Percentiles rank a stretch among this genome's conserved stretches.
These are phyloP conservation scores for Flaveria sonorensis DNA, from an alignment of 129 eudicot species.

Conservation along the genomic window DNA sequence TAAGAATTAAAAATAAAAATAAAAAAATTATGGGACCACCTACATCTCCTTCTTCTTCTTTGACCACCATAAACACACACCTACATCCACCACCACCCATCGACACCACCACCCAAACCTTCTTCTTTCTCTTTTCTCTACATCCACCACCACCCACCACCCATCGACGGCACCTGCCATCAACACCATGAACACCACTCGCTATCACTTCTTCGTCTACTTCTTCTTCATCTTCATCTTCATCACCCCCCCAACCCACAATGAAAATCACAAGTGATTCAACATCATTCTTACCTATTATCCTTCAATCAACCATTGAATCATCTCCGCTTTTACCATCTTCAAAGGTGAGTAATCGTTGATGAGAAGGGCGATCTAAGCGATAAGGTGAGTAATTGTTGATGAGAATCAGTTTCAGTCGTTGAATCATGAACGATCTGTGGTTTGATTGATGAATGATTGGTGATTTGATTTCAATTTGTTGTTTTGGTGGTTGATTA, in stretches of 20 bases:
- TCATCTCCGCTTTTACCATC: not conserved
- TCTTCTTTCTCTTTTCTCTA: too few relatives aligned
- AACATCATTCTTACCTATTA: too few relatives aligned
- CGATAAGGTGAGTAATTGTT: slow-evolving; percentile 74
- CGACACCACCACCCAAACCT: too few relatives aligned
- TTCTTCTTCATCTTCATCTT: not conserved
- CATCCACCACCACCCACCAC: too few relatives aligned
- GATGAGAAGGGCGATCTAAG: slow-evolving; percentile 67
- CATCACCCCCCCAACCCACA: not conserved
- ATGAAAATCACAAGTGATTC: not conserved
- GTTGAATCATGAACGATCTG: not conserved
- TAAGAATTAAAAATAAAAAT: too few relatives aligned
- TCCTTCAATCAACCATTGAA: not conserved
- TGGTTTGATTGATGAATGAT: too few relatives aligned
- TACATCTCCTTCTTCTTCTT: too few relatives aligned
- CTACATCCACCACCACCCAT: too few relatives aligned
- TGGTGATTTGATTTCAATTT: not conserved
- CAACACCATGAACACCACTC: too few relatives aligned
- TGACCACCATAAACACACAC: too few relatives aligned
- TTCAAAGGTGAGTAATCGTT: not conserved
- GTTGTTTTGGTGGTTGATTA: slow-evolving; percentile 22
- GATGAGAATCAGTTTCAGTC: not conserved
- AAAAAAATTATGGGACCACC: too few relatives aligned
- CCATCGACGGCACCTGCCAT: too few relatives aligned
- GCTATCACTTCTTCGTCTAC: slow-evolving; percentile 38